Percentiles rank a stretch among this genome's conserved stretches.
phyloP scores from a whole-genome alignment of 768 basidiomycete species.

The Mycena vulgaris region DNA sequence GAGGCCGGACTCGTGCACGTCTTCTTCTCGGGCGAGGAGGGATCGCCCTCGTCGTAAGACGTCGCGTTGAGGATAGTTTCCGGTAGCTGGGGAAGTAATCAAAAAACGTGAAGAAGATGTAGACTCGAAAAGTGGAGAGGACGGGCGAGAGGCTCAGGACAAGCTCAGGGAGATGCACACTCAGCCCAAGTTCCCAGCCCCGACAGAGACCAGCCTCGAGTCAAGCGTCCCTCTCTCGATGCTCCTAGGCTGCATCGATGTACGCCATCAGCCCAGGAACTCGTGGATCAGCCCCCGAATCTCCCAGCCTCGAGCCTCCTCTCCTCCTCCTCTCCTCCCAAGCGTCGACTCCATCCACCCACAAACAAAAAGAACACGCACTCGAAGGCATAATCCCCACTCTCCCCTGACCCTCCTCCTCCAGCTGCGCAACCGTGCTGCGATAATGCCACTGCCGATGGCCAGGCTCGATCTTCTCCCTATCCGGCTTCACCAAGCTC shows the following conservation, averaged over 20 bases:
- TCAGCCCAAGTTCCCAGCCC: neutral
- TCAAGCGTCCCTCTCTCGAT: no score
- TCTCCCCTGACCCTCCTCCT: constrained; percentile 73
- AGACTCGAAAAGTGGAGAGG: neutral
- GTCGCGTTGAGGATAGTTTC: constrained; percentile 77
- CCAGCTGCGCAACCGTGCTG: constrained; percentile 84
- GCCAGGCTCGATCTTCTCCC: constrained; percentile 96
- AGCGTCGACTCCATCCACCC: no score
- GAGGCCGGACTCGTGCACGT: constrained; percentile 91
- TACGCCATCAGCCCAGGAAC: no score
- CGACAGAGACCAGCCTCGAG: neutral
- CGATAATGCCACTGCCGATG: constrained; percentile 97
- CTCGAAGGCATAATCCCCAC: constrained; percentile 87
- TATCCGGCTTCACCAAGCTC: constrained; percentile 91
- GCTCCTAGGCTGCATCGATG: no score
- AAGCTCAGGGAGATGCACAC: neutral
- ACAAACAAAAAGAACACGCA: constrained; percentile 60
- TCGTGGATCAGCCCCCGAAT: no score
- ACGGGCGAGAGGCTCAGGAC: neutral
- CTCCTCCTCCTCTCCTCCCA: no score
- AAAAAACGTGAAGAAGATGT: constrained; percentile 30
- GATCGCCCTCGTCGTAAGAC: constrained; percentile 89
- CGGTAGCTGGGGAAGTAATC: constrained; percentile 68
- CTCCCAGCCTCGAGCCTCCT: no score
- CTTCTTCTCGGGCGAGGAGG: constrained; percentile 91